Evolutionary conservation across 1,284 basidiomycete species (phyloP), one percentile per base, ranked within the genome.

Genomic region (Grifola frondosa): DNA sequence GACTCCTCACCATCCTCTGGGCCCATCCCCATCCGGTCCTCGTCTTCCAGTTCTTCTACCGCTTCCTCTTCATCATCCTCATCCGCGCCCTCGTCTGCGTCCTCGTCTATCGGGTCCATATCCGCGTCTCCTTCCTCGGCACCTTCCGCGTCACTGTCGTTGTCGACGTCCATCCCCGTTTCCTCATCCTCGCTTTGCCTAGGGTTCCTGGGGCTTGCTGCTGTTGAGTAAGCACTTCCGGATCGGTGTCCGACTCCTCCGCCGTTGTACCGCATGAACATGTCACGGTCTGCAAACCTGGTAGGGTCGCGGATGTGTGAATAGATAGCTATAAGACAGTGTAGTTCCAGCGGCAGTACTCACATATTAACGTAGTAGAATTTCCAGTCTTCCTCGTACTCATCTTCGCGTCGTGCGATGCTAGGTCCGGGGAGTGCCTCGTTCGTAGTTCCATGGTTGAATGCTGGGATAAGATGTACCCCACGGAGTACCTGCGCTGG

Each of bases 391-490:
- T 32, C 28, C 19, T 38, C 26, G 9, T 29, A 22, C 11, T 23
- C 20, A 5, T 35, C 25, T 12, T 20, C 29, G 3, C n/a, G 17
- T 4, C 43, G 50, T 12, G 57, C 53, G 9, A 61, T 33, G 13
- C 60, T 65, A 5, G 45, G 45, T 2, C 16, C 23, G 2, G 21
- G 11, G 1, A 68, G 42, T 6, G 53, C 23, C 1, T 45, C 36
- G 0, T 16, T 21, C 0, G 65, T 67, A 1, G 24, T 33, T 3
- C 63, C 66, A 29, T 54, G 33, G 1, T 19, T 12, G 44, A 70
- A 71, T 0, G 50, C 57, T 2, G 67, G 69, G 24, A 71, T 62
- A 1, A 71, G 49, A 43, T 75, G 73, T 17, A 49, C 52, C 0
- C 55, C 65, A 3, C 60, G 59, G n/a, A 73, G 50, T 23, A 74